phyloP scores from a whole-genome alignment of 768 basidiomycete species.

The Imleria badia region DNA sequence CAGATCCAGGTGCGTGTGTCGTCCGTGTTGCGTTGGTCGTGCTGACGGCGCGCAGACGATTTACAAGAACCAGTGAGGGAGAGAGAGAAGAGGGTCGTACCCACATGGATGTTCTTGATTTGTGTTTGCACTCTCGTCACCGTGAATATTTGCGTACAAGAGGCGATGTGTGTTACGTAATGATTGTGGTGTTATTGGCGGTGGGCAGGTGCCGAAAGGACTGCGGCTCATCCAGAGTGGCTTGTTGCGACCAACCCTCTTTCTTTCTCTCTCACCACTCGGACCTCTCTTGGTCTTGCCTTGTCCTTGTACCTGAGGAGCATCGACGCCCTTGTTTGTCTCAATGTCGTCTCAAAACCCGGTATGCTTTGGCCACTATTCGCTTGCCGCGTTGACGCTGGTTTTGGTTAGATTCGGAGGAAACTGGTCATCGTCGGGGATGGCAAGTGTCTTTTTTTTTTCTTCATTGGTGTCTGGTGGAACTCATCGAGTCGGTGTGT shows the following conservation, averaged over 20 bases:
- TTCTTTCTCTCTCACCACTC: slow-evolving; percentile 19
- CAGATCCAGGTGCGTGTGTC: slow-evolving; percentile 51
- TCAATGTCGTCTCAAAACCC: slow-evolving; percentile 56
- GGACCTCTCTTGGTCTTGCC: not conserved
- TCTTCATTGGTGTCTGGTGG: too few relatives aligned
- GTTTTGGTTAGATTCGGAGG: slow-evolving; percentile 68
- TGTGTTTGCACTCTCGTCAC: too few relatives aligned
- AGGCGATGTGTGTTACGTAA: slow-evolving; percentile 29
- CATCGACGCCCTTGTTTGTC: not conserved
- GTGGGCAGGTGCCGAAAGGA: slow-evolving; percentile 25
- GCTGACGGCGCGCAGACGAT: slow-evolving; percentile 24
- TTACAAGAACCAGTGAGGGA: slow-evolving; percentile 36
- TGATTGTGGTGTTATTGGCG: slow-evolving; percentile 23
- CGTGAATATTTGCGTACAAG: too few relatives aligned
- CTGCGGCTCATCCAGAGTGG: slow-evolving; percentile 27
- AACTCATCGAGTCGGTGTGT: too few relatives aligned
- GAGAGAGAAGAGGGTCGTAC: too few relatives aligned
- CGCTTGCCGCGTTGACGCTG: not conserved
- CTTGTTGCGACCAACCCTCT: slow-evolving; percentile 20
- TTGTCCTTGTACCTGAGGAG: slow-evolving; percentile 2
- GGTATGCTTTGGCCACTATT: too few relatives aligned
- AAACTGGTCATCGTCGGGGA: slow-evolving; percentile 98
- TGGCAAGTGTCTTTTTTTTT: slow-evolving; percentile 51
- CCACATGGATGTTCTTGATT: not conserved
- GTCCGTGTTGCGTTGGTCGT: not conserved